phyloP scores from a whole-genome alignment of 1,284 basidiomycete genomes.

The Pholiota adiposa region DNA sequence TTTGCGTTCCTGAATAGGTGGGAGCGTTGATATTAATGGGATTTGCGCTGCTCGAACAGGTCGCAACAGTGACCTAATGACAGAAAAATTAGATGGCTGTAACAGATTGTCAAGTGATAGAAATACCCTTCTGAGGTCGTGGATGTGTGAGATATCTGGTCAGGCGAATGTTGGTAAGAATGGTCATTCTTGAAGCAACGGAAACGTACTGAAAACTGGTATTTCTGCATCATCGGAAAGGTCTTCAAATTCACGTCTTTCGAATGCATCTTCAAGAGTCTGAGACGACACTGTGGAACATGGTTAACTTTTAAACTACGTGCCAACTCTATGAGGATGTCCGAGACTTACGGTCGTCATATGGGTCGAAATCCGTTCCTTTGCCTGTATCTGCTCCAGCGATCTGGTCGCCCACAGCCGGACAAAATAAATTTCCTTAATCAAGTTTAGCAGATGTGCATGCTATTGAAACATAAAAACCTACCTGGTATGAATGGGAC shows the following conservation, averaged over 20 bases:
- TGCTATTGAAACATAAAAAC: neutral
- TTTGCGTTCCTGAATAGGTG: neutral
- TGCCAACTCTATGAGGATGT: too few relatives aligned
- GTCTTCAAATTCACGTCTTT: neutral
- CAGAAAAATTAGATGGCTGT: neutral
- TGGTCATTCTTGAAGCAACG: neutral
- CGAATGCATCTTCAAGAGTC: constrained; percentile 2
- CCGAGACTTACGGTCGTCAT: constrained; percentile 1
- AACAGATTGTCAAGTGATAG: neutral
- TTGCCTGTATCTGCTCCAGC: constrained; percentile 2
- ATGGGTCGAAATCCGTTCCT: constrained; percentile 3
- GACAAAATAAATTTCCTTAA: constrained; percentile 5
- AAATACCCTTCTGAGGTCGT: neutral
- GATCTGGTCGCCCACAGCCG: constrained; percentile 2
- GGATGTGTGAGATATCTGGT: constrained; percentile 5
- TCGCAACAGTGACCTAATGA: constrained; percentile 1
- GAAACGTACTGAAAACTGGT: neutral
- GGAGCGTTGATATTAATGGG: constrained; percentile 8
- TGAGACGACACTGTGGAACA: constrained; percentile 1
- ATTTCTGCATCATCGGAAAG: neutral
- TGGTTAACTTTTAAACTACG: neutral
- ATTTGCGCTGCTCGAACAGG: neutral
- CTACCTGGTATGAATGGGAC: constrained; percentile 7
- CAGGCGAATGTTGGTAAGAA: neutral
- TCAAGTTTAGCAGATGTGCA: neutral